A percentile compares a stretch with the other conserved stretches of the same genome.
These are phyloP conservation scores for Colletotrichum falcatum DNA, from an alignment of 2,329 filamentous ascomycete genomes.

Conservation along the genomic window DNA sequence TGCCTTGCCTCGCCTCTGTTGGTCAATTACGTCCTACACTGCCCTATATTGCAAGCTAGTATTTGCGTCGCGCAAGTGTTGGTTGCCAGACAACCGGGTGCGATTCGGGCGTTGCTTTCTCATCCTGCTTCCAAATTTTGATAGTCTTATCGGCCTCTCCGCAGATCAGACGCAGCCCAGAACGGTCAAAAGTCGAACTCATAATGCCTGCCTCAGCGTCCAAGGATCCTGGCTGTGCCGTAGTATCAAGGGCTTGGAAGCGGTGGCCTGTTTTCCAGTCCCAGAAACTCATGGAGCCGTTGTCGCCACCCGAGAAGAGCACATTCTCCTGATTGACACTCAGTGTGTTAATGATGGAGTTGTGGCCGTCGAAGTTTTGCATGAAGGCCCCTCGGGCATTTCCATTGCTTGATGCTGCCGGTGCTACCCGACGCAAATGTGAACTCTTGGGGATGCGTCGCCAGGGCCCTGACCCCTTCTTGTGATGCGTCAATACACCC, in stretches of 20 bases:
- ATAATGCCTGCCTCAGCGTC: conserved; percentile 96
- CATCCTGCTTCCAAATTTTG: conserved; percentile 97
- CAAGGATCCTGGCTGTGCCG: conserved; percentile 91
- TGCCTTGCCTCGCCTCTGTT: neutral
- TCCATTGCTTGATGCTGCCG: conserved; percentile 98
- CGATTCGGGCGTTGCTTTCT: conserved; percentile 88
- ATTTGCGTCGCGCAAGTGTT: conserved; percentile 78
- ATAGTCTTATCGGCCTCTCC: conserved; percentile 99
- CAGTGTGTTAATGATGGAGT: conserved; percentile 94
- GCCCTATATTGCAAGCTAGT: conserved; percentile 61
- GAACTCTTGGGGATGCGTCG: conserved; percentile 90
- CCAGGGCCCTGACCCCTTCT: conserved; percentile 90
- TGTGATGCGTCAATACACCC: conserved; percentile 97
- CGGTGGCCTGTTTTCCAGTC: conserved; percentile 97
- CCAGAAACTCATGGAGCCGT: conserved; percentile 97
- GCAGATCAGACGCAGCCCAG: conserved; percentile 88
- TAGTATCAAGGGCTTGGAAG: conserved; percentile 90
- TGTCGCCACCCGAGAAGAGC: conserved; percentile 92
- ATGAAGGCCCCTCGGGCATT: conserved; percentile 98
- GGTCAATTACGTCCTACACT: neutral
- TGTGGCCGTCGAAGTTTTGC: conserved; percentile 98
- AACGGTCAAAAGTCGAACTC: conserved; percentile 91
- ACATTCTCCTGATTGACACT: conserved; percentile 96
- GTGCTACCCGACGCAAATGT: conserved; percentile 95
- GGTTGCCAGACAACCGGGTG: conserved; percentile 96